phyloP scores from a whole-genome alignment of 2,329 filamentous ascomycete genomes.

The Monilinia aucupariae region DNA sequence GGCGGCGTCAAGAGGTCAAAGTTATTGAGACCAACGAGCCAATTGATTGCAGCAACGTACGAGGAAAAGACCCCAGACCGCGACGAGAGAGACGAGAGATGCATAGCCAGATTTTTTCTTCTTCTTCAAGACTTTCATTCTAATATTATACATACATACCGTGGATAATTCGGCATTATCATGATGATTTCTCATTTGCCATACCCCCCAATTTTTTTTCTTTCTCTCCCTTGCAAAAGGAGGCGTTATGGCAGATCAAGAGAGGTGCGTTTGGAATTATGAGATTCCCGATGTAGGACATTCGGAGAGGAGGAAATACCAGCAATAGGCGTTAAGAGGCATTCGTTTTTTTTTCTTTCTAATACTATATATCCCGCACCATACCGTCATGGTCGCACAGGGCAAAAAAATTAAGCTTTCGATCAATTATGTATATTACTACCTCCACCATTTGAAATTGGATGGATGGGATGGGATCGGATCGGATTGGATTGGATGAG shows the following conservation, averaged over 20 bases:
- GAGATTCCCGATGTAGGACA: not conserved
- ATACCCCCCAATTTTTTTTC: conserved; percentile 1
- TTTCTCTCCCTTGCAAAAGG: not conserved
- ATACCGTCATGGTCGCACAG: not conserved
- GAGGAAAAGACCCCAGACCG: not conserved
- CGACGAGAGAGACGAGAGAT: conserved; percentile 2
- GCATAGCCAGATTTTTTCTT: conserved; percentile 13
- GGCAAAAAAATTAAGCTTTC: not conserved
- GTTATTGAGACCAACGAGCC: conserved; percentile 6
- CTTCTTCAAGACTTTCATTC: not conserved
- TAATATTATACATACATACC: conserved; percentile 1
- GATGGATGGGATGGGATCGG: not conserved
- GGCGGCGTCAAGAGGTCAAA: not conserved
- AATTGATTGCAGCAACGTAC: not conserved
- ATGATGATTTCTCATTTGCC: not conserved
- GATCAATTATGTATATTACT: conserved; percentile 10
- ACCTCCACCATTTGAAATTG: not conserved
- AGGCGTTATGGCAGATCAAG: conserved; percentile 10
- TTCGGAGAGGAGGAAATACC: conserved; percentile 12
- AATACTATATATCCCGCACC: no score
- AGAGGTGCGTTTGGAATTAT: conserved; percentile 4
- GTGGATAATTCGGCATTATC: conserved; percentile 7
- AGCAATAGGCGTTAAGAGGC: conserved; percentile 9
- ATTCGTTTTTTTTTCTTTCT: not conserved
- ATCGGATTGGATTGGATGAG: not conserved